Evolutionary conservation across 306 rosid genomes (phyloP).

Genomic region (Acacia crassicarpa): DNA sequence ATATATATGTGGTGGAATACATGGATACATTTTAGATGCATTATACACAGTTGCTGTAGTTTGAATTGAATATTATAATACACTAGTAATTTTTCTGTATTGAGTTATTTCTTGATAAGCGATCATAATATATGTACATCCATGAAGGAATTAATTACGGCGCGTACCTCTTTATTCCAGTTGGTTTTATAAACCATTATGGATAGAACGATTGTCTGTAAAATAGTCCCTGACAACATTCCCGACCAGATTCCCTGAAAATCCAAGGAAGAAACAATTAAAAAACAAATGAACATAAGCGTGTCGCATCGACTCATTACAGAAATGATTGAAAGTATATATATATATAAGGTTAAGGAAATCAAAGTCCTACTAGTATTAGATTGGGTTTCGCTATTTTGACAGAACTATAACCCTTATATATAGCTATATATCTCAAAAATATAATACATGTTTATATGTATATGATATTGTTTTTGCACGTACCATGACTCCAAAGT

Average conservation of each 20-base stretch:
- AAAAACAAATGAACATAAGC: neutral
- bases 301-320: no score
- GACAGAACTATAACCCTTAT: no score
- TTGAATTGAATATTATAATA: neutral
- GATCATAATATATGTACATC: neutral
- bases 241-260: constrained; percentile 72
- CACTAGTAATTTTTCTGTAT: neutral
- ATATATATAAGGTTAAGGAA: no score
- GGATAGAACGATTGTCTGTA: constrained; percentile 57
- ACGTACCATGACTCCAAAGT: neutral
- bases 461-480: neutral
- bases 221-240: constrained; percentile 57
- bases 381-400: no score
- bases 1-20: neutral
- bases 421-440: no score
- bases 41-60: no score
- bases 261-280: neutral
- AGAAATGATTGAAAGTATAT: no score
- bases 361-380: no score
- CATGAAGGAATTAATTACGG: neutral
- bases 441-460: no score
- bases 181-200: constrained; percentile 50
- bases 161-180: constrained; percentile 57
- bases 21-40: neutral
- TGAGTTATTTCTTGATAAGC: neutral